Base-by-base conservation (phyloP, 345 rosid species). In the Gossypium thurberi region DNA sequence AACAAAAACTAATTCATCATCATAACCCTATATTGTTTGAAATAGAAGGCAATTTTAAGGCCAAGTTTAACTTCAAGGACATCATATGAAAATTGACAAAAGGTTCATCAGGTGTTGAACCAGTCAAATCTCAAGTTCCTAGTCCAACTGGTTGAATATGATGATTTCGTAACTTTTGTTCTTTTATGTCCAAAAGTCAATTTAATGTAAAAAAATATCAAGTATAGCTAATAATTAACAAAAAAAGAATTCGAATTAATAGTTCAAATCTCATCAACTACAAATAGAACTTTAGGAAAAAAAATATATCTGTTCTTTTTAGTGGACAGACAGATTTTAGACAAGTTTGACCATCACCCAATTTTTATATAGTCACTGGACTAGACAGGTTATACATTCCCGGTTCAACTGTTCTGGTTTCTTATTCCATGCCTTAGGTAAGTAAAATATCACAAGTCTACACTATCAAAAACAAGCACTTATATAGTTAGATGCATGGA, bases 401-500 rank as follows among this genome's bases (percentile, higher is more conserved):
- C 1, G 20, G 3, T 51, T 15, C 55, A 51, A 51, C 55, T 1
- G 55, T n/a, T 51, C 18, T 1, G 55, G 55, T 51, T 15, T 51
- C 17, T 51, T 51, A 51, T 51, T 51, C 55, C 18, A 51, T 51
- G 20, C 8, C 18, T 15, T 51, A 51, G 20, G 57, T 6, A 7
- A 57, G 37, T 14, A 42, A 56, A 71, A 42, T 6, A 71, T 43
- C 47, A n/a, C 13, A 55, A 18, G 48, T 53, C 43, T 37, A 61
- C 33, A 73, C 42, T 50, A 42, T 26, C 77, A 53, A 68, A 70
- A 11, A 62, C 58, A 71, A n/a, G 26, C 13, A 6, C 33, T n/a
- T 33, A 4, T 33, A 33, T 33, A 33, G 37, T 33, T 4, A 10
- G 52, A 55, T 11, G 42, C 23, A 26, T 15, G 71, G 50, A 76